Percentiles rank a stretch among this genome's conserved stretches.
These are phyloP conservation scores for Plasmodium vivax DNA, from an alignment of 169 alveolate genomes.

Conservation along the genomic window DNA sequence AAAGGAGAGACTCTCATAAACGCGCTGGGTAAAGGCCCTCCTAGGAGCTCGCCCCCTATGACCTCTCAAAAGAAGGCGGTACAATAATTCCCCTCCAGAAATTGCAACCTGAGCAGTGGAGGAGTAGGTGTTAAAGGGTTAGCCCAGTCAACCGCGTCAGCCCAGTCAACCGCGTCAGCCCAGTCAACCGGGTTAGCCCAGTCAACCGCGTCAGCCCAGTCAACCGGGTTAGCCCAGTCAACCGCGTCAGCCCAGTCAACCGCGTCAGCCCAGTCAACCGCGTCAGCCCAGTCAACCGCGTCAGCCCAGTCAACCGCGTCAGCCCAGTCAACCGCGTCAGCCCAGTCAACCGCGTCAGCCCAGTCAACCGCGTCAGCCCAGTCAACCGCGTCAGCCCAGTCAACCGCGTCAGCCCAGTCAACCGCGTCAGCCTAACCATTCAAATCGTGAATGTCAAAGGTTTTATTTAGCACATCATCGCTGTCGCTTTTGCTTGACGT, in stretches of 20 bases:
- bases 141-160: neutral
- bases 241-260: neutral
- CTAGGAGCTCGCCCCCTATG: neutral
- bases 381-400: neutral
- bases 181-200: neutral
- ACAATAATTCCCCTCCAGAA: neutral
- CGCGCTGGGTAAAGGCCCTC: neutral
- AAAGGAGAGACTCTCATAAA: neutral
- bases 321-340: neutral
- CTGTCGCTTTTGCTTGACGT: neutral
- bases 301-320: neutral
- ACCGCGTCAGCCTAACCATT: neutral
- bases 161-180: neutral
- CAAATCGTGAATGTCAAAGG: constrained; percentile 44
- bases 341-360: neutral
- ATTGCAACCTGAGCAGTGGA: neutral
- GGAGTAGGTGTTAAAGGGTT: neutral
- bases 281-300: neutral
- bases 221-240: neutral
- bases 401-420: neutral
- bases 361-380: neutral
- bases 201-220: neutral
- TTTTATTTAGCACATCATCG: neutral
- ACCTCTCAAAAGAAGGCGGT: neutral
- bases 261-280: neutral